Base-by-base conservation (phyloP, 768 basidiomycete genomes). In the Pholiota microspora region DNA sequence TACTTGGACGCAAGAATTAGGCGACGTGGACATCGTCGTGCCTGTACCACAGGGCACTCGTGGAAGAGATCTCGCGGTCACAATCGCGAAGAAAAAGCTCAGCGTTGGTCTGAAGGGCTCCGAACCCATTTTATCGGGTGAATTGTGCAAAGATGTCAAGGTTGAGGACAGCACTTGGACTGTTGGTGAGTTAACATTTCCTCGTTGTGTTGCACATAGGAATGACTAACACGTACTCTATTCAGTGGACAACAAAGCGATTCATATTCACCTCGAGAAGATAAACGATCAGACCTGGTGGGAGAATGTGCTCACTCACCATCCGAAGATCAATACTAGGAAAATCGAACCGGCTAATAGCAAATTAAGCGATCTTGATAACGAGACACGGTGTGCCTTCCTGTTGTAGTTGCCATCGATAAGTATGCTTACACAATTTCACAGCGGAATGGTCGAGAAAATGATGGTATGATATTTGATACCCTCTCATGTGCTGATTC, bases 101-200 rank as follows among this genome's bases (percentile, higher is more conserved):
- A 86, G 79, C 61, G 85, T 96, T 15, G 85, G 89, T 27, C 65
- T 98, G 44, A 98, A 96, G 71, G 88, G 89, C 25, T 76, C 90
- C 57, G 91, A 93, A 34, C 83, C 85, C 23, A 91, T 98, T 64
- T 66, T 99, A 64, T 80, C 80, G n/a, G 97, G 97, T 13, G 89
- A 94, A 54, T 78, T 99, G 32, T 94, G 90, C 75, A 88, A 88
- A 63, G 94, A 95, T 57, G 88, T 98, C 74, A 94, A 95, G 65
- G 77, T 97, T 45, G 97, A 97, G 59, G 97, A 98, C 44, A 96
- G 94, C 55, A 96, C 94, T 12, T 98, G 97, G 97, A 94, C 91
- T 6, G 68, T 98, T 32, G 86, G 95, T 95, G 59, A 53, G 85
- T 78, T 32, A 23, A 31, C 36, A 2, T 2, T 3, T n/a, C n/a